phyloP scores from a whole-genome alignment of 2,329 filamentous ascomycete genomes.

The Aspergillus costaricaensis region DNA sequence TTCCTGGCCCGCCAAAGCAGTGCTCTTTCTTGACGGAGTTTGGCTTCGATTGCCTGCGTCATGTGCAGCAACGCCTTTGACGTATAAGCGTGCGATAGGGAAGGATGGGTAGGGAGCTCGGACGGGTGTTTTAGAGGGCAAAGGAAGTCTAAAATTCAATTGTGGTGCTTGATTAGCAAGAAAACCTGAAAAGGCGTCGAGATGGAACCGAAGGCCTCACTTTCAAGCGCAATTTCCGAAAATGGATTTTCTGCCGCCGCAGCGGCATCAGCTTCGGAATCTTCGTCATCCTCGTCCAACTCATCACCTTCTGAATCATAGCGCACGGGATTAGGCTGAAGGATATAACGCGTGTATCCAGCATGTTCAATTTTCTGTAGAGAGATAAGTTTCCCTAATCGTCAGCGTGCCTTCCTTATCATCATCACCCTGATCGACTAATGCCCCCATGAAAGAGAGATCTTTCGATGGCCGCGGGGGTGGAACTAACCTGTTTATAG shows the following conservation, averaged over 20 bases:
- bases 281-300: conserved; percentile 59
- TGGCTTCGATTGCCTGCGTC: conserved; percentile 57
- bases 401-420: background rate
- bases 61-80: conserved; percentile 61
- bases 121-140: conserved; percentile 64
- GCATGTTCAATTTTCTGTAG: conserved; percentile 61
- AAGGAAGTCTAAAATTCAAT: conserved; percentile 52
- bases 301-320: conserved; percentile 67
- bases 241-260: conserved; percentile 65
- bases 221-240: conserved; percentile 57
- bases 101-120: conserved; percentile 61
- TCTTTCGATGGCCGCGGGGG: background rate
- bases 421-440: background rate
- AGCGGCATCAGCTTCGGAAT: conserved; percentile 59
- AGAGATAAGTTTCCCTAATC: background rate
- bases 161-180: conserved; percentile 13
- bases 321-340: conserved; percentile 60
- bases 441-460: background rate
- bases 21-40: conserved; percentile 59
- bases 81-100: conserved; percentile 59
- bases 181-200: background rate
- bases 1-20: conserved; percentile 60
- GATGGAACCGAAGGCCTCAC: conserved; percentile 40
- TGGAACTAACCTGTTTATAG: conserved; percentile 56
- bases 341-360: conserved; percentile 61